Evolutionary conservation across 768 basidiomycete species (phyloP).

Genomic region (Kwoniella sp.): DNA sequence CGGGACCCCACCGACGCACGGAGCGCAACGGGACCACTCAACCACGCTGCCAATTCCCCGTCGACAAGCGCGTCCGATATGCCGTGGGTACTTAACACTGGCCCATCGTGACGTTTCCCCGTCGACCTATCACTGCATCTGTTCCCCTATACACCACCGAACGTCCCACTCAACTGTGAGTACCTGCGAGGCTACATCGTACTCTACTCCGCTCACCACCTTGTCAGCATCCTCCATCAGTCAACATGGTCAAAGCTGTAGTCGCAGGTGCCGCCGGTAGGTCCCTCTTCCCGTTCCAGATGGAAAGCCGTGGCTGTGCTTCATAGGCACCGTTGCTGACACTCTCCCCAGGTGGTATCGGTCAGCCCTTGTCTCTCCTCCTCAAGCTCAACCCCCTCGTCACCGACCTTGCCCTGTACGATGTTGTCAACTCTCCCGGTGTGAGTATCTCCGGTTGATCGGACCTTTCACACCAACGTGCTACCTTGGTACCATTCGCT

Average conservation of each 20-base stretch:
- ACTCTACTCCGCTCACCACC: background rate
- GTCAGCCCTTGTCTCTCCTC: constrained; percentile 89
- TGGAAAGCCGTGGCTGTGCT: background rate
- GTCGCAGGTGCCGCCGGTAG: constrained; percentile 92
- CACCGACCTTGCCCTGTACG: constrained; percentile 76
- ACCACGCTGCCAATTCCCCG: too few species aligned
- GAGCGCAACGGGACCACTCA: too few species aligned
- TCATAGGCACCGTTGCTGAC: background rate
- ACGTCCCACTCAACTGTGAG: too few species aligned
- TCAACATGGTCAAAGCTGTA: constrained; percentile 71
- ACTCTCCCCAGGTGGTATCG: constrained; percentile 65
- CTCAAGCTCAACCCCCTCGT: constrained; percentile 91
- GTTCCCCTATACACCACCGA: too few species aligned
- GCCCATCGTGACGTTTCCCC: too few species aligned
- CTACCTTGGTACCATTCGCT: background rate
- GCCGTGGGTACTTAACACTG: too few species aligned
- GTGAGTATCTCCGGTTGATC: constrained; percentile 49
- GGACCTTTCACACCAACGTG: background rate
- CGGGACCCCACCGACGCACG: too few species aligned
- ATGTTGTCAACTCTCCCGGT: constrained; percentile 92
- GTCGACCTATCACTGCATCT: too few species aligned
- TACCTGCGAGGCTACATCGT: too few species aligned
- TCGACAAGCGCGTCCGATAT: too few species aligned
- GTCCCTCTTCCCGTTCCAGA: constrained; percentile 26
- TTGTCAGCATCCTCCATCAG: background rate